A percentile compares a stretch with the other conserved stretches of the same genome.
phyloP scores from a whole-genome alignment of 805 yeast genomes.

The Cyberlindnera subsufficiens region DNA sequence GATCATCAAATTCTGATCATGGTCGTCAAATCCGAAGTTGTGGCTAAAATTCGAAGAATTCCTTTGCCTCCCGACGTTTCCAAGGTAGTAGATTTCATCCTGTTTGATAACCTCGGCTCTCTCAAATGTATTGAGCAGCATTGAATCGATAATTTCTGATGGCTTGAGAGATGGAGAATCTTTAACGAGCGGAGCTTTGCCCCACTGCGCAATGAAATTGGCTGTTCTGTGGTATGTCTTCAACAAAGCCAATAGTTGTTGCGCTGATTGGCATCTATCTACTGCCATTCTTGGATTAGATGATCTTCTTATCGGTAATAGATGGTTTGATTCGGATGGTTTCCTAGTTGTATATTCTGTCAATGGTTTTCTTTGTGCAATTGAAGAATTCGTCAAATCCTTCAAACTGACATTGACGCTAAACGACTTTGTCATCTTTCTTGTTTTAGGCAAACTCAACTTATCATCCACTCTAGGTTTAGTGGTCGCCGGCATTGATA shows the following conservation, averaged over 20 bases:
- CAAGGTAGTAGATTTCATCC: constrained; percentile 45
- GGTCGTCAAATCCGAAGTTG: constrained; percentile 64
- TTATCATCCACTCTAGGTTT: neutral
- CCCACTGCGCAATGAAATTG: constrained; percentile 5
- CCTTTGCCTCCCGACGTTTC: constrained; percentile 20
- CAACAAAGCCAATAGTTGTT: constrained; percentile 9
- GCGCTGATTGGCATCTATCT: constrained; percentile 3
- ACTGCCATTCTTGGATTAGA: too few species aligned
- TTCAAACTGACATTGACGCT: constrained; percentile 15
- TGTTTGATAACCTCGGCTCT: constrained; percentile 52
- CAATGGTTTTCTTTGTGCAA: constrained; percentile 4
- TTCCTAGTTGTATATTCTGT: constrained; percentile 2
- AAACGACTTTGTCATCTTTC: constrained; percentile 16
- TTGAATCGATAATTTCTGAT: constrained; percentile 4
- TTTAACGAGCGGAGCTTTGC: neutral
- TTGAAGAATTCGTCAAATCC: constrained; percentile 7
- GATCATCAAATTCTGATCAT: constrained; percentile 53
- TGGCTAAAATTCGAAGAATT: constrained; percentile 6
- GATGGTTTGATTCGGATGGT: neutral
- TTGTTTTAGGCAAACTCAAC: constrained; percentile 11
- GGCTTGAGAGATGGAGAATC: neutral
- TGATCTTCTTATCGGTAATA: too few species aligned
- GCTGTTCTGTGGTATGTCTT: constrained; percentile 12
- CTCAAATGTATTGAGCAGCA: constrained; percentile 45
- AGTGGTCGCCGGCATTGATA: neutral